Conservation (phyloP, 495 filamentous ascomycete genomes). For the Pyrenopolyporus hunteri region DNA sequence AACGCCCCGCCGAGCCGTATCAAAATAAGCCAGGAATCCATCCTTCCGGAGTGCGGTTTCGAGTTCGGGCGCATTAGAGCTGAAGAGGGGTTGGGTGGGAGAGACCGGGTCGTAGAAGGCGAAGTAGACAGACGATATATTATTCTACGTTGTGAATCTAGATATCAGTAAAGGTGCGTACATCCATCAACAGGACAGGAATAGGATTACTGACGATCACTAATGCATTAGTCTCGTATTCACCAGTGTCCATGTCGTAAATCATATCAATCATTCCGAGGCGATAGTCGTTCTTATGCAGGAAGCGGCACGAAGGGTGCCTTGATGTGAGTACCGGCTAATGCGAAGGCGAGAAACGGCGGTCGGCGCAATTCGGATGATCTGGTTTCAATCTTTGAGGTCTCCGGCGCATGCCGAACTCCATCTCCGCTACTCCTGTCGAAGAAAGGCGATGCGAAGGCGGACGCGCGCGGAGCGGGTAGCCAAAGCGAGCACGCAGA, state of each 20-base stretch:
- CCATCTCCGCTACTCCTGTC: slow-evolving; percentile 39
- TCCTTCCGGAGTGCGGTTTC: slow-evolving; percentile 55
- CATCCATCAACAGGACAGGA: background rate
- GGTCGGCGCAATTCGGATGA: slow-evolving; percentile 1
- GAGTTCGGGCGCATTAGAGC: slow-evolving; percentile 50
- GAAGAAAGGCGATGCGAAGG: slow-evolving; percentile 22
- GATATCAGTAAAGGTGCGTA: slow-evolving; percentile 20
- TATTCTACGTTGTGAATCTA: slow-evolving; percentile 48
- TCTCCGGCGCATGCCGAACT: slow-evolving; percentile 43
- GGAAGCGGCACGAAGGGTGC: slow-evolving; percentile 7
- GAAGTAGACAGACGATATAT: slow-evolving; percentile 52
- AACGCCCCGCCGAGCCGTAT: slow-evolving; percentile 53
- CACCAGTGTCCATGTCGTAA: slow-evolving; percentile 60
- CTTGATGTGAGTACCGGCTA: slow-evolving; percentile 17
- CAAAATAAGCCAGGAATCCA: slow-evolving; percentile 58
- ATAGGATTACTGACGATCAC: slow-evolving; percentile 49
- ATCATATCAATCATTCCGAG: slow-evolving; percentile 39
- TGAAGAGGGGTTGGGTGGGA: slow-evolving; percentile 46
- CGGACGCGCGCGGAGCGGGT: slow-evolving; percentile 7
- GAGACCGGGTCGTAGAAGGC: slow-evolving; percentile 55
- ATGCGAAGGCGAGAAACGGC: slow-evolving; percentile 6
- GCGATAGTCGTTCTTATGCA: slow-evolving; percentile 22
- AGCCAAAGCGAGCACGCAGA: slow-evolving; percentile 2
- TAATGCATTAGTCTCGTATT: slow-evolving; percentile 60
- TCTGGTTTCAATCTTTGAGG: slow-evolving; percentile 37